These are phyloP conservation scores for Pseudomassariella vexata DNA, from an alignment of 2,329 filamentous ascomycete genomes.

Conservation along the genomic window DNA sequence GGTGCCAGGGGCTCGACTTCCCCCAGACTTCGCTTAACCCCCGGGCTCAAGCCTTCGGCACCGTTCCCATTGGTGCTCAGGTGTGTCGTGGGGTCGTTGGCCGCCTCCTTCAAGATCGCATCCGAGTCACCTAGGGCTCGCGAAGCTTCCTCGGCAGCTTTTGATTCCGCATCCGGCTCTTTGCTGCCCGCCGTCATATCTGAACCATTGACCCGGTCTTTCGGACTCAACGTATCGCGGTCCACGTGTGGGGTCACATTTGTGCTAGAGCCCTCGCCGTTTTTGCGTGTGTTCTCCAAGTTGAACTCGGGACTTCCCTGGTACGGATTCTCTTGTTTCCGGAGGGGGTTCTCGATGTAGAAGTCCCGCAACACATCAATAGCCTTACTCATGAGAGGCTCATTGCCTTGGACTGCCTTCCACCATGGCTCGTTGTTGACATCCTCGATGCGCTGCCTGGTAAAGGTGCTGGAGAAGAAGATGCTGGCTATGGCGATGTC, in stretches of 20 bases:
- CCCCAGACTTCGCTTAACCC: conserved; percentile 39
- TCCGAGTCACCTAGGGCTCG: conserved; percentile 26
- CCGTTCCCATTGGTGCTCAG: conserved; percentile 20
- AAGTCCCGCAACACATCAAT: conserved; percentile 71
- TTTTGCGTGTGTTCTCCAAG: conserved; percentile 49
- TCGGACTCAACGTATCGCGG: conserved; percentile 43
- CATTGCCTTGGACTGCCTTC: conserved; percentile 67
- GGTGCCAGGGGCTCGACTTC: conserved; percentile 28
- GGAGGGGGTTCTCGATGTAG: conserved; percentile 58
- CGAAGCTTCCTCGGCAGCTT: conserved; percentile 27
- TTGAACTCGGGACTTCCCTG: conserved; percentile 48
- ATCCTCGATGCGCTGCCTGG: conserved; percentile 70
- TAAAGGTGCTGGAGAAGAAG: conserved; percentile 78
- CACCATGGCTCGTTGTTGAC: conserved; percentile 79
- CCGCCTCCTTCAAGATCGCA: conserved; percentile 22
- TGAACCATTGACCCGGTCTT: conserved; percentile 30
- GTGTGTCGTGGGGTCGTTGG: conserved; percentile 22
- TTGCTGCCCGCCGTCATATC: conserved; percentile 23
- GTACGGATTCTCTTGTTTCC: conserved; percentile 48
- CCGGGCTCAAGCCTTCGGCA: conserved; percentile 27
- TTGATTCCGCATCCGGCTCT: conserved; percentile 16
- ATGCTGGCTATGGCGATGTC: conserved; percentile 82
- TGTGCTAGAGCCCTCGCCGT: conserved; percentile 41
- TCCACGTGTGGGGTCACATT: conserved; percentile 45
- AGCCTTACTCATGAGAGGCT: conserved; percentile 64